A percentile compares a stretch with the other conserved stretches of the same genome.
These are phyloP conservation scores for Aschersonia sp. DNA, from an alignment of 2,329 filamentous ascomycete genomes.

Conservation along the genomic window DNA sequence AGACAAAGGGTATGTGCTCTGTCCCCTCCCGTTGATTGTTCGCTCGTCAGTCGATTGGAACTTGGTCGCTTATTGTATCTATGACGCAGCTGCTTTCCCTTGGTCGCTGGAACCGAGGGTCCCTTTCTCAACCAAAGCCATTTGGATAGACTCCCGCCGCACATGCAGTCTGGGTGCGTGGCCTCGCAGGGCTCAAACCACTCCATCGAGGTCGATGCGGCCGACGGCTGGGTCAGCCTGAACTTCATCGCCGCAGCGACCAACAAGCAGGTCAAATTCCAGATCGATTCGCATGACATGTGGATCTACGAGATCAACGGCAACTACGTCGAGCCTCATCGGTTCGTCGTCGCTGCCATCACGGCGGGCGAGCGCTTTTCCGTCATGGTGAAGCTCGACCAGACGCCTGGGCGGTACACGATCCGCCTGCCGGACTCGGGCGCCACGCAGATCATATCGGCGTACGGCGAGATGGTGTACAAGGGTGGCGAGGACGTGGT, in stretches of 20 bases:
- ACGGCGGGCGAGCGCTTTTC: slow-evolving; percentile 23
- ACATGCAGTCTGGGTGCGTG: not conserved
- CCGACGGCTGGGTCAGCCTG: slow-evolving; percentile 2
- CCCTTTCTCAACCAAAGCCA: not conserved
- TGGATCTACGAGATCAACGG: slow-evolving; percentile 28
- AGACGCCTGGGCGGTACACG: slow-evolving; percentile 19
- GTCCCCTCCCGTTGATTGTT: not conserved
- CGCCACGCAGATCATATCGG: slow-evolving; percentile 8
- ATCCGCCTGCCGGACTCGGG: slow-evolving; percentile 13
- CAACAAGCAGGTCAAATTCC: slow-evolving; percentile 8
- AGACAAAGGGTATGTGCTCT: slow-evolving; percentile 3
- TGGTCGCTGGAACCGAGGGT: slow-evolving; percentile 1
- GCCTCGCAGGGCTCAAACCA: not conserved
- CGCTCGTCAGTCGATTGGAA: not conserved
- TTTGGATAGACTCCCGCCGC: slow-evolving; percentile 1
- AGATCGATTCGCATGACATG: slow-evolving; percentile 27
- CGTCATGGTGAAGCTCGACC: slow-evolving; percentile 24
- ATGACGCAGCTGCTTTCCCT: slow-evolving; percentile 1
- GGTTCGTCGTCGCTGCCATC: slow-evolving; percentile 10
- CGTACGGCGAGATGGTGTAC: not conserved
- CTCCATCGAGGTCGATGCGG: slow-evolving; percentile 2
- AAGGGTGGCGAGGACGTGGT: not conserved
- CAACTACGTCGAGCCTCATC: slow-evolving; percentile 20
- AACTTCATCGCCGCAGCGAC: slow-evolving; percentile 5
- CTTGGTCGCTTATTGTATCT: not conserved